Evolutionary conservation across 2,329 filamentous ascomycete species (phyloP).

Genomic region (Zymoseptoria crescenta): DNA sequence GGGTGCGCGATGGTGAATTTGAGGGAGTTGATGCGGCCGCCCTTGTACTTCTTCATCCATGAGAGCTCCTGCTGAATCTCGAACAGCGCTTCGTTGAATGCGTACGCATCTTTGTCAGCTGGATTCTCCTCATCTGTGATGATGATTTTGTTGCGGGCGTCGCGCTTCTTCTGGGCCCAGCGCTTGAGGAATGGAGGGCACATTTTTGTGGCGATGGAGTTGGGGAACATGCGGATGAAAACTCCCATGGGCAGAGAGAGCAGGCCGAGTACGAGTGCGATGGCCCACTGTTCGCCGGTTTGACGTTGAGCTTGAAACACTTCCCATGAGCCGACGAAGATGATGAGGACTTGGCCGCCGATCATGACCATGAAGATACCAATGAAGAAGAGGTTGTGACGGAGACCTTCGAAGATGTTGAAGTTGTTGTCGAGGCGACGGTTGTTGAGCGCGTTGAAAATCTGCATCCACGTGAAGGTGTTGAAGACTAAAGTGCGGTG

Average conservation of each 20-base stretch:
- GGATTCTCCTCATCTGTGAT: conserved; percentile 32
- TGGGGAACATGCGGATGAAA: conserved; percentile 73
- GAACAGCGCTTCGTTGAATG: conserved; percentile 62
- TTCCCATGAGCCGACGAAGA: conserved; percentile 67
- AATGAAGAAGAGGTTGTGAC: conserved; percentile 81
- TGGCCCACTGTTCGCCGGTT: conserved; percentile 72
- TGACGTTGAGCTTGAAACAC: conserved; percentile 71
- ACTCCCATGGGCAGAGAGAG: conserved; percentile 81
- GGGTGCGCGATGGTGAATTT: conserved; percentile 72
- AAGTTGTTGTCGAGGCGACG: conserved; percentile 88
- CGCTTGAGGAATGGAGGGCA: conserved; percentile 36
- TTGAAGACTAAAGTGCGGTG: conserved; percentile 87
- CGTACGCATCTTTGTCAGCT: conserved; percentile 21
- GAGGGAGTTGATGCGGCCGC: conserved; percentile 72
- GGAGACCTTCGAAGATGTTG: conserved; percentile 89
- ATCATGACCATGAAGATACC: conserved; percentile 80
- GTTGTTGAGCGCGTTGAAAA: conserved; percentile 98
- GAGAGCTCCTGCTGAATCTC: conserved; percentile 74
- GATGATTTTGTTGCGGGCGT: conserved; percentile 36
- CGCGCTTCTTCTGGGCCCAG: conserved; percentile 32
- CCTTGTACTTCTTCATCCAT: conserved; percentile 72
- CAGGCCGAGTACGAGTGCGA: conserved; percentile 74
- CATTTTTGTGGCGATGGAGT: conserved; percentile 49
- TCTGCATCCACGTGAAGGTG: conserved; percentile 99
- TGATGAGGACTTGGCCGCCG: conserved; percentile 79